Evolutionary conservation across 2,329 filamentous ascomycete species (phyloP).

Genomic region (Diaporthe sp.): DNA sequence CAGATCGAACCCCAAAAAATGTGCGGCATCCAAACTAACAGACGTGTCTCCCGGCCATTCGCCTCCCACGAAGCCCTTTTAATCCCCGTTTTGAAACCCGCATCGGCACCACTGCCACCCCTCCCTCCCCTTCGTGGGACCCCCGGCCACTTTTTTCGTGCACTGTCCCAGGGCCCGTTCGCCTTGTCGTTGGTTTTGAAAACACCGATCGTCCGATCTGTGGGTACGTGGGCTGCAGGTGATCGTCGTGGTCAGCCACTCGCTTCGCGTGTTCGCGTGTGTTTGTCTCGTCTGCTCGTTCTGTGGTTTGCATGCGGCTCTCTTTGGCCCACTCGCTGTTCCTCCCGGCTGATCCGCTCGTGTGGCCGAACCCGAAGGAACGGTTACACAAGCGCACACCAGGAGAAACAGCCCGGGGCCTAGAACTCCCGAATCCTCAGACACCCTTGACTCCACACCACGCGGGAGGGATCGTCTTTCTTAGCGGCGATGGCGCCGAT

Average conservation of each 20-base stretch:
- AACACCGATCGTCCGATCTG: conserved; percentile 22
- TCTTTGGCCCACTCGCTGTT: conserved; percentile 20
- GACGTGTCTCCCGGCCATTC: conserved; percentile 30
- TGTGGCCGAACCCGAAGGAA: conserved; percentile 31
- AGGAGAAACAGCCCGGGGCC: not conserved
- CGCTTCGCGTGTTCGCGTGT: conserved; percentile 12
- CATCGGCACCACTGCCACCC: conserved; percentile 12
- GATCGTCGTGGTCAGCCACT: conserved; percentile 8
- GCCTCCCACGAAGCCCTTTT: not conserved
- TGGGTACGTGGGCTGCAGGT: conserved; percentile 30
- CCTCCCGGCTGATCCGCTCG: conserved; percentile 24
- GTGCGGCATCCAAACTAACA: conserved; percentile 16
- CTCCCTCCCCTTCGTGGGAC: not conserved
- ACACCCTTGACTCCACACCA: conserved; percentile 16
- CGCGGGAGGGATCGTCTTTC: conserved; percentile 27
- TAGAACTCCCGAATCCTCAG: conserved; percentile 23
- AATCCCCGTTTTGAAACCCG: conserved; percentile 16
- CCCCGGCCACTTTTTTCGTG: conserved; percentile 10
- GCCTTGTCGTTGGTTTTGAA: not conserved
- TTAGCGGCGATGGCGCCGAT: conserved; percentile 42
- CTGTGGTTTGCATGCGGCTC: conserved; percentile 23
- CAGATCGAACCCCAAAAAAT: not conserved
- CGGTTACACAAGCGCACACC: conserved; percentile 16
- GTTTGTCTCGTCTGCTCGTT: conserved; percentile 1
- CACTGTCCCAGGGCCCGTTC: conserved; percentile 13